Evolutionary conservation across 345 rosid species (phyloP).

Genomic region (Viola odorata): DNA sequence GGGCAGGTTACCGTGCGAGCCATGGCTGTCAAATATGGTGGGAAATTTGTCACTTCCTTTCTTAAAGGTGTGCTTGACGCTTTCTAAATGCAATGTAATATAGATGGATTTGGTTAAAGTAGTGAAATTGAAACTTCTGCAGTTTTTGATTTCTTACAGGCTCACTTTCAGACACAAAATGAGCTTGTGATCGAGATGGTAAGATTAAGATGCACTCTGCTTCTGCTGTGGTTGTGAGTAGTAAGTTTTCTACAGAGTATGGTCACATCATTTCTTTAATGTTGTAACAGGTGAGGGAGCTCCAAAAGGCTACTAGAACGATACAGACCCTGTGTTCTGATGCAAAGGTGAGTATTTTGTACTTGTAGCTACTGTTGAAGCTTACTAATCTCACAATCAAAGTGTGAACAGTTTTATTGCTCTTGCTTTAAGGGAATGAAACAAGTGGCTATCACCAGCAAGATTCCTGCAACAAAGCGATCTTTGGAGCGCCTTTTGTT

Average conservation of each 20-base stretch:
- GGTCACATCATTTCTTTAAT: conserved; percentile 1
- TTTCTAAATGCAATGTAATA: conserved; percentile 4
- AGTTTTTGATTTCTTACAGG: conserved; percentile 71
- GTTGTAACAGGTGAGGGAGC: conserved; percentile 57
- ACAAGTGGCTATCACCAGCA: conserved; percentile 65
- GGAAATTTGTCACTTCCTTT: conserved; percentile 69
- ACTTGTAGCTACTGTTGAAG: conserved; percentile 5
- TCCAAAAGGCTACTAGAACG: conserved; percentile 85
- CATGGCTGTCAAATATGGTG: conserved; percentile 84
- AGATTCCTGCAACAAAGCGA: conserved; percentile 71
- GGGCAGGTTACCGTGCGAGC: conserved; percentile 59
- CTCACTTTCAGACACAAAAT: conserved; percentile 55
- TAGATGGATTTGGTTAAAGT: conserved; percentile 8
- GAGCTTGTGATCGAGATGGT: conserved; percentile 62
- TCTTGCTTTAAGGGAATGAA: conserved; percentile 55
- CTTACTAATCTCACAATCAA: neutral
- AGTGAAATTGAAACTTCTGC: conserved; percentile 24
- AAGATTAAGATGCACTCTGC: conserved; percentile 15
- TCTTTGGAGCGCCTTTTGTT: conserved; percentile 81
- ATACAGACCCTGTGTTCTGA: conserved; percentile 84
- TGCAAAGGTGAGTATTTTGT: conserved; percentile 61
- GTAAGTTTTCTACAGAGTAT: neutral
- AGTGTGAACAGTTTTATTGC: conserved; percentile 11
- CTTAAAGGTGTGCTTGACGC: conserved; percentile 50
- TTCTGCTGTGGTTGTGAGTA: neutral